These are phyloP conservation scores for Pestalotiopsis sp. DNA, from an alignment of 2,329 filamentous ascomycete genomes.

Conservation along the genomic window DNA sequence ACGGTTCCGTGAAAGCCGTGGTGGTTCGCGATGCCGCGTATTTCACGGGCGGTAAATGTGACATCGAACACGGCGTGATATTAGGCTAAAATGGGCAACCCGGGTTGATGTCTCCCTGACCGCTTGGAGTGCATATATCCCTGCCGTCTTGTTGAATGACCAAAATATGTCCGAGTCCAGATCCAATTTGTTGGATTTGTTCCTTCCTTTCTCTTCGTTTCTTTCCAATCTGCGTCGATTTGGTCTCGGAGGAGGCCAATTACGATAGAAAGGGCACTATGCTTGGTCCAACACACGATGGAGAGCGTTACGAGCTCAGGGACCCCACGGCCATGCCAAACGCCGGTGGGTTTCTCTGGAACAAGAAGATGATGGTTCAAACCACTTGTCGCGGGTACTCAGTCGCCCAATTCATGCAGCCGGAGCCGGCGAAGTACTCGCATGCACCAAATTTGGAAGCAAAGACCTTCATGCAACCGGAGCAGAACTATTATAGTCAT, in stretches of 20 bases:
- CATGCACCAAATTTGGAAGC: slow-evolving; percentile 60
- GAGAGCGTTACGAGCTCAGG: slow-evolving; percentile 57
- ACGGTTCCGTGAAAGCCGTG: too few relatives aligned
- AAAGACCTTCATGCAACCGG: slow-evolving; percentile 64
- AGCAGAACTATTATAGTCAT: slow-evolving; percentile 61
- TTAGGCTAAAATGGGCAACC: slow-evolving; percentile 12
- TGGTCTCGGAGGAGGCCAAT: neutral
- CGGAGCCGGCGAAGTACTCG: slow-evolving; percentile 63
- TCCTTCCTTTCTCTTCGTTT: neutral
- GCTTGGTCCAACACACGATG: slow-evolving; percentile 42
- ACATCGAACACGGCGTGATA: neutral
- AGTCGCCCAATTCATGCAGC: slow-evolving; percentile 63
- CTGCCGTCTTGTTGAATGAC: neutral
- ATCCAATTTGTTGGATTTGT: neutral
- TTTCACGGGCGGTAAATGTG: neutral
- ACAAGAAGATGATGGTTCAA: slow-evolving; percentile 65
- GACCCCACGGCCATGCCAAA: slow-evolving; percentile 60
- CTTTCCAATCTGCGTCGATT: neutral
- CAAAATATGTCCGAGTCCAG: neutral
- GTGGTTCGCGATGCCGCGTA: neutral
- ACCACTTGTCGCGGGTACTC: slow-evolving; percentile 62
- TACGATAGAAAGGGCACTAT: neutral
- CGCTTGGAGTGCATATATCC: neutral
- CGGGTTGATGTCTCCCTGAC: slow-evolving; percentile 2
- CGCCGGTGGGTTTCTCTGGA: slow-evolving; percentile 61